A percentile compares a stretch with the other conserved stretches of the same genome.
Evolutionary conservation across 208 protist genomes (phyloP).

Genomic region (Naegleria fowleri): DNA sequence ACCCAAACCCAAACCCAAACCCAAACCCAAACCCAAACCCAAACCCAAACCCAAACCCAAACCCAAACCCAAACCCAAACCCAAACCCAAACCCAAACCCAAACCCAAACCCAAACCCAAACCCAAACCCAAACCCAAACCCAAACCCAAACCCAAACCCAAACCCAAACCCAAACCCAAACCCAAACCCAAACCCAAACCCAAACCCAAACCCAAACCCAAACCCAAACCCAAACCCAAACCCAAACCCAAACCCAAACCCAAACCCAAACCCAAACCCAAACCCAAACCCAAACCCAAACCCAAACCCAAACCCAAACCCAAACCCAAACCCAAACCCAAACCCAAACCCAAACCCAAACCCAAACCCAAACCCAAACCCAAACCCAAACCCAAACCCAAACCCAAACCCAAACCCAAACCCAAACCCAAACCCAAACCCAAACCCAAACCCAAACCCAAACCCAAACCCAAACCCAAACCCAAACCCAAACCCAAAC

Average conservation of each 20-base stretch:
- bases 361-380: slow-evolving; percentile 37
- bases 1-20: slow-evolving; percentile 47
- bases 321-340: slow-evolving; percentile 42
- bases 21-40: slow-evolving; percentile 42
- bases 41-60: slow-evolving; percentile 46
- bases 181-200: slow-evolving; percentile 42
- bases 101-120: slow-evolving; percentile 46
- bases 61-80: slow-evolving; percentile 44
- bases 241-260: slow-evolving; percentile 36
- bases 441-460: slow-evolving; percentile 24
- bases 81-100: slow-evolving; percentile 44
- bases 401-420: slow-evolving; percentile 31
- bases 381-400: slow-evolving; percentile 36
- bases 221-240: slow-evolving; percentile 34
- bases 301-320: slow-evolving; percentile 42
- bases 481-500: slow-evolving; percentile 40
- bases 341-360: slow-evolving; percentile 39
- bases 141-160: slow-evolving; percentile 48
- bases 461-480: slow-evolving; percentile 41
- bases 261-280: slow-evolving; percentile 43
- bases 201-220: slow-evolving; percentile 47
- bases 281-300: slow-evolving; percentile 45
- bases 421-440: slow-evolving; percentile 1
- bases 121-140: slow-evolving; percentile 46
- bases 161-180: slow-evolving; percentile 38